Evolutionary conservation across 257 asterid species (phyloP), one percentile per base, ranked within the genome.

Genomic region (Anisodus tanguticus): DNA sequence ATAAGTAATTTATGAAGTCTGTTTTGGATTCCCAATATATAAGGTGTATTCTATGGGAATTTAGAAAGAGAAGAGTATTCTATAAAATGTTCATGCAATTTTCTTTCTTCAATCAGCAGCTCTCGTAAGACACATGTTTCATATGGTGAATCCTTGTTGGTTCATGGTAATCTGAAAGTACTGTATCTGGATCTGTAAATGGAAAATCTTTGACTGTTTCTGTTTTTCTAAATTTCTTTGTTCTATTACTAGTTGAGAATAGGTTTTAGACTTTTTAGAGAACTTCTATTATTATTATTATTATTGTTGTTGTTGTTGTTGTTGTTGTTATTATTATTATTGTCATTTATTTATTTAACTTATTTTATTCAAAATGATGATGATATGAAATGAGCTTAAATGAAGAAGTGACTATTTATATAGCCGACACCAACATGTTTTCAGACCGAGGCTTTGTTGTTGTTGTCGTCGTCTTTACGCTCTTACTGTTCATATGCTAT

Each of bases 31-130:
- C 12, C 59, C 59, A 72, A 22, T 72, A 72, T 72, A 47, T n/a
- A 72, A 47, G 80, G 59, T 72, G 59, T 72, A 72, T 47, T 72
- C 76, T 5, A 47, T 72, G 59, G 59, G 80, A 72, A 45, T 72
- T 5, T 5, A 9, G 57, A 72, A 72, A 71, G 9, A 47, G 80
- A 71, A 37, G 79, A 71, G 59, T 72, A 19, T 45, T 72, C 41
- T 72, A 45, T 72, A n/a, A 74, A 49, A 74, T 49, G 80, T 74
- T 51, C 43, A 74, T 47, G 80, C 60, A 74, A 49, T 47, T 60
- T 49, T 74, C 19, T 15, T 13, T 49, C 60, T 47, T 49, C 60
- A 49, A 22, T 74, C 80, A 19, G 60, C 59, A 72, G 43, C 19
- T 74, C 60, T 74, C 11, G 60, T 45, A 72, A 49, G 59, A 47